Conservation (phyloP, 129 eudicot genomes). For the Kitagawia praeruptora region DNA sequence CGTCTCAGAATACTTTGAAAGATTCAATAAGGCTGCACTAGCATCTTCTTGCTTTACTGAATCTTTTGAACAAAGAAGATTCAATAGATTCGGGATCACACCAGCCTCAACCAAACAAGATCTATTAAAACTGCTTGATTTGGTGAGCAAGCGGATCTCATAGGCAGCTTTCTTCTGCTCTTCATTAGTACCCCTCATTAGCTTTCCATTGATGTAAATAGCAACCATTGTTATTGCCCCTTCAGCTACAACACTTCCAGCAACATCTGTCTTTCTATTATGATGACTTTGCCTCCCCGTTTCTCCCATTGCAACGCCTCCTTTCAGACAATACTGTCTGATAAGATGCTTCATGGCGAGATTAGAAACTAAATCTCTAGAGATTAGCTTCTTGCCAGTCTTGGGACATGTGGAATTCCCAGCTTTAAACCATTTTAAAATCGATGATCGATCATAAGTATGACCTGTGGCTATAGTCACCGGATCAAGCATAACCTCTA, state of each 20-base stretch:
- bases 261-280: slow-evolving; percentile 1
- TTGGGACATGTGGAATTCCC: slow-evolving; percentile 82
- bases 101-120: slow-evolving; percentile 84
- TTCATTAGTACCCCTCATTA: slow-evolving; percentile 31
- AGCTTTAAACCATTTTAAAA: slow-evolving; percentile 58
- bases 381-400: slow-evolving; percentile 56
- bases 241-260: slow-evolving; percentile 50
- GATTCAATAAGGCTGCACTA: slow-evolving; percentile 53
- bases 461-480: slow-evolving; percentile 77
- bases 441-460: slow-evolving; percentile 68
- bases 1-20: slow-evolving; percentile 45
- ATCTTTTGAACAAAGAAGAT: slow-evolving; percentile 35
- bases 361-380: slow-evolving; percentile 54
- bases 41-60: slow-evolving; percentile 57
- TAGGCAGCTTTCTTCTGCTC: slow-evolving; percentile 58
- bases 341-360: slow-evolving; percentile 44
- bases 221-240: slow-evolving; percentile 43
- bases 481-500: slow-evolving; percentile 85
- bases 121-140: slow-evolving; percentile 65
- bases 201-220: slow-evolving; percentile 34
- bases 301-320: slow-evolving; percentile 30
- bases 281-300: slow-evolving; percentile 17
- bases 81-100: slow-evolving; percentile 53
- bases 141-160: slow-evolving; percentile 68
- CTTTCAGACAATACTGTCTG: slow-evolving; percentile 36